These are phyloP conservation scores for Colletotrichum endophyticum DNA, from an alignment of 2,329 filamentous ascomycete genomes.

Conservation along the genomic window DNA sequence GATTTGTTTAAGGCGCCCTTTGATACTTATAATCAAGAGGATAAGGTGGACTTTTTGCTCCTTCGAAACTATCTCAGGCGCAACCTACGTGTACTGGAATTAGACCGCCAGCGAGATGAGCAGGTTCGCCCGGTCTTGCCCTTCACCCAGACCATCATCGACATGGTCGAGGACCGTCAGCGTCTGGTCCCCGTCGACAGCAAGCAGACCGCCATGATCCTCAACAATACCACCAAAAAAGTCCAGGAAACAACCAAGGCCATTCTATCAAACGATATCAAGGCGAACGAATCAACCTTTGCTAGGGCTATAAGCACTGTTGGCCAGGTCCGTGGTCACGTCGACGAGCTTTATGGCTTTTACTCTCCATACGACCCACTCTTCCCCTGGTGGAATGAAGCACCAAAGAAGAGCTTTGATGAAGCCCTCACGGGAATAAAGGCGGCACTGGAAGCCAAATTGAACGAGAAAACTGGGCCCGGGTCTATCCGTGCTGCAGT, in stretches of 20 bases:
- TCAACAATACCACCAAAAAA: slow-evolving; percentile 39
- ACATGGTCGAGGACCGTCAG: slow-evolving; percentile 53
- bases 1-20: slow-evolving; percentile 29
- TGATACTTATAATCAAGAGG: slow-evolving; percentile 41
- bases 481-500: slow-evolving; percentile 36
- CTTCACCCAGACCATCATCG: slow-evolving; percentile 45
- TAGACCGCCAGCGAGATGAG: slow-evolving; percentile 37
- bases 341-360: slow-evolving; percentile 54
- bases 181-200: slow-evolving; percentile 46
- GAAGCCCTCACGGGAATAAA: slow-evolving; percentile 38
- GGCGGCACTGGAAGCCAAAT: slow-evolving; percentile 39
- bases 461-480: slow-evolving; percentile 26
- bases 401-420: slow-evolving; percentile 47
- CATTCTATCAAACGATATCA: slow-evolving; percentile 37
- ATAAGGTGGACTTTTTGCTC: slow-evolving; percentile 53
- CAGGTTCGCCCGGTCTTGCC: slow-evolving; percentile 46
- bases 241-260: slow-evolving; percentile 36
- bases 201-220: slow-evolving; percentile 43
- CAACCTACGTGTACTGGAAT: slow-evolving; percentile 17
- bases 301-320: slow-evolving; percentile 37
- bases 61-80: slow-evolving; percentile 50
- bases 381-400: slow-evolving; percentile 61
- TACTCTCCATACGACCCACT: slow-evolving; percentile 60
- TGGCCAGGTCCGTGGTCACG: slow-evolving; percentile 41
- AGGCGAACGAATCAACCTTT: slow-evolving; percentile 20